A percentile compares a stretch with the other conserved stretches of the same genome.
Evolutionary conservation across 768 basidiomycete genomes (phyloP).

Genomic region (Termitomyces sp.): DNA sequence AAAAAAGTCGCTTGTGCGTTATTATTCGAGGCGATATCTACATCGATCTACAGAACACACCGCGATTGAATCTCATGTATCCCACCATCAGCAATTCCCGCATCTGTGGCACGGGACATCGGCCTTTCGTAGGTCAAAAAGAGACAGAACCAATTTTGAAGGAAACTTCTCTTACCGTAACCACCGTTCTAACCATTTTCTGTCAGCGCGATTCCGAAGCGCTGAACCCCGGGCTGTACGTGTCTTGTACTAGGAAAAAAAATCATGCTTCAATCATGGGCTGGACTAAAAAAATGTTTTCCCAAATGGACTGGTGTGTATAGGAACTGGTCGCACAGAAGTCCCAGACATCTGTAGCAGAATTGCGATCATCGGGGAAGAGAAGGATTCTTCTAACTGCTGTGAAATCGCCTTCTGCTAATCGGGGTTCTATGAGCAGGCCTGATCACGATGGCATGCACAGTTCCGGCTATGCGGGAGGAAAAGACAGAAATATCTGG

Average conservation of each 20-base stretch:
- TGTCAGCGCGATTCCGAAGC: background rate
- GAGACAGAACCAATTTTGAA: background rate
- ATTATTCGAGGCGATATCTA: background rate
- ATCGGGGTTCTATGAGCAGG: too few species aligned
- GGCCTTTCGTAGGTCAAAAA: background rate
- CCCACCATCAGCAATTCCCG: background rate
- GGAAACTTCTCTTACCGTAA: background rate
- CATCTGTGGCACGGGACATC: background rate
- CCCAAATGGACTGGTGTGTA: background rate
- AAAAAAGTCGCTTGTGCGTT: background rate
- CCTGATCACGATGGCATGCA: too few species aligned
- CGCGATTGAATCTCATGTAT: background rate
- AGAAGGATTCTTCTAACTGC: too few species aligned
- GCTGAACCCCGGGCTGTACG: background rate
- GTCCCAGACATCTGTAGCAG: background rate
- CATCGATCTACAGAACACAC: background rate
- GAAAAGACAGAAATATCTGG: too few species aligned
- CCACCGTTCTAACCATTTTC: background rate
- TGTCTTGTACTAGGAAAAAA: too few species aligned
- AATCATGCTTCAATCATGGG: background rate
- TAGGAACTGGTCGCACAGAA: background rate
- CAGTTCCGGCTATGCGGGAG: too few species aligned
- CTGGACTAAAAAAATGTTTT: background rate
- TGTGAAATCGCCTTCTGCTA: too few species aligned
- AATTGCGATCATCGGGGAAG: background rate